phyloP scores from a whole-genome alignment of 2,329 filamentous ascomycete species.

The Fusarium begoniae region DNA sequence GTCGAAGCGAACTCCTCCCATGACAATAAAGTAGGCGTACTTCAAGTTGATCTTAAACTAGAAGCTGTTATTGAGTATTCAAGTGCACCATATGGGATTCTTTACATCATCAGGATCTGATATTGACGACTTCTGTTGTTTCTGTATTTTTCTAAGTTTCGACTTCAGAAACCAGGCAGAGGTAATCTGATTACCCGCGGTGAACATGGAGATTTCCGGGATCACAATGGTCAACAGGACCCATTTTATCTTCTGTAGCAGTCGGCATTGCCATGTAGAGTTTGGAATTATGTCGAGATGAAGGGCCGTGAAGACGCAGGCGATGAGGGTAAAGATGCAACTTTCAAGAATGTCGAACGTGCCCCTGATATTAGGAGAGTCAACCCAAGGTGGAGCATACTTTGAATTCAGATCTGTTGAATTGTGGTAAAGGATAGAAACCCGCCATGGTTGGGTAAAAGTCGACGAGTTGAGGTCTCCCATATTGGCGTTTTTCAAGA shows the following conservation, averaged over 20 bases:
- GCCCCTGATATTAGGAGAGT: background rate
- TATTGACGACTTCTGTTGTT: background rate
- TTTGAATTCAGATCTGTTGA: background rate
- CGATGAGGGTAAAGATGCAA: background rate
- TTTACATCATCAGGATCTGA: background rate
- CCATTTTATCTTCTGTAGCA: background rate
- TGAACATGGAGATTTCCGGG: background rate
- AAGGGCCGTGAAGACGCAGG: background rate
- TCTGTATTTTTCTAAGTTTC: background rate
- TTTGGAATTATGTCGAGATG: background rate
- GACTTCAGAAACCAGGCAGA: background rate
- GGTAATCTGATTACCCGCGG: background rate
- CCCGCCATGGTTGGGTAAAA: background rate
- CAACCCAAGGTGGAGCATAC: background rate
- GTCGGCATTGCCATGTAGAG: background rate
- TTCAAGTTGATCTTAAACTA: background rate
- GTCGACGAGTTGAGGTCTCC: background rate
- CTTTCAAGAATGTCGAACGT: background rate
- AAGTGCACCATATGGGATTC: fast-evolving
- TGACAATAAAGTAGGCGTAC: background rate
- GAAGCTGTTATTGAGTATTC: fast-evolving
- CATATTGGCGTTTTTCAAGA: background rate
- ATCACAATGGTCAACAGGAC: background rate
- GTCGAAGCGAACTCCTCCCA: constrained; percentile 1
- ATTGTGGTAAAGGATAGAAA: background rate